phyloP scores from a whole-genome alignment of 1,284 basidiomycete genomes.

The Malassezia equina region DNA sequence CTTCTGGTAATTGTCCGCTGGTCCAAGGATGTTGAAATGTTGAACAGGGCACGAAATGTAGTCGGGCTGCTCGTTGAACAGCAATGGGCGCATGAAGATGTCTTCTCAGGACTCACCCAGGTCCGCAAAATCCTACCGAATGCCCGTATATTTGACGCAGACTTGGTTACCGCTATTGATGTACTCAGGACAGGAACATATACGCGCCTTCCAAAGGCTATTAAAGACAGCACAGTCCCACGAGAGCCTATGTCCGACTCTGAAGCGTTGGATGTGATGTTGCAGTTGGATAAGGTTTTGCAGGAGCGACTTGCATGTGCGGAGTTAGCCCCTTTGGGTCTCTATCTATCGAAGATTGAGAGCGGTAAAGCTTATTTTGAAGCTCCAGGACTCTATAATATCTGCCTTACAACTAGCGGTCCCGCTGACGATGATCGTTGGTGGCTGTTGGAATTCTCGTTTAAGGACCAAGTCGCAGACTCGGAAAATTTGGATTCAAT shows the following conservation, averaged over 20 bases:
- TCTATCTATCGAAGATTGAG: constrained; percentile 61
- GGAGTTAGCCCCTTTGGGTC: constrained; percentile 41
- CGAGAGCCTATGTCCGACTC: constrained; percentile 59
- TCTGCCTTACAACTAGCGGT: constrained; percentile 55
- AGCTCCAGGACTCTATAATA: constrained; percentile 64
- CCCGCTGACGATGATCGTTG: constrained; percentile 47
- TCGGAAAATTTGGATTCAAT: constrained; percentile 2
- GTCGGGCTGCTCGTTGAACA: constrained; percentile 49
- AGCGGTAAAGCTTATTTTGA: constrained; percentile 69
- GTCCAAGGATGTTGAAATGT: constrained; percentile 27
- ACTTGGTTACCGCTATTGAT: constrained; percentile 75
- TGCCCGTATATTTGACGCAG: constrained; percentile 65
- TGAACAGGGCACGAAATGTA: constrained; percentile 36
- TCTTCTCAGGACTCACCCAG: constrained; percentile 58
- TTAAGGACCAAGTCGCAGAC: constrained; percentile 9
- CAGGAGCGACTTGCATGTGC: constrained; percentile 57
- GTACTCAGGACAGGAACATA: constrained; percentile 75
- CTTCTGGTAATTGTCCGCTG: constrained; percentile 54
- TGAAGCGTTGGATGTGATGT: constrained; percentile 59
- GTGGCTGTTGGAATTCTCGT: constrained; percentile 39
- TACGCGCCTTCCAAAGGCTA: constrained; percentile 62
- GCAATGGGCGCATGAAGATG: constrained; percentile 67
- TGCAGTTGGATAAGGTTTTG: constrained; percentile 64
- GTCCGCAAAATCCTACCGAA: constrained; percentile 54
- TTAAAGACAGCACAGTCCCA: constrained; percentile 59